Conservation (phyloP, 768 basidiomycete genomes). For the Suillus hirtellus region DNA sequence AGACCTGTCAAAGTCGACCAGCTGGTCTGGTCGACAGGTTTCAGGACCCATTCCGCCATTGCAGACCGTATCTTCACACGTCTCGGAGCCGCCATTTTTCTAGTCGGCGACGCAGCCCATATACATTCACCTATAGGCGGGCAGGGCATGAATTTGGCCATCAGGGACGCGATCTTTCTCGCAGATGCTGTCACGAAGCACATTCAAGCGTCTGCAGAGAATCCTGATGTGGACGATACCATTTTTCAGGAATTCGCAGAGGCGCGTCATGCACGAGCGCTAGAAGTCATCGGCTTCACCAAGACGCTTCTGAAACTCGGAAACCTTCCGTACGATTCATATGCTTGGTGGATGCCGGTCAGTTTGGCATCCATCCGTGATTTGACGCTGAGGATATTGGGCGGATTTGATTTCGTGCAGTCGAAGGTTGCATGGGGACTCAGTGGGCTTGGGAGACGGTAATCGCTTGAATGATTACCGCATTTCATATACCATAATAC, state of each 20-base stretch:
- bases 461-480: not conserved
- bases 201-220: conserved; percentile 19
- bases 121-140: conserved; percentile 57
- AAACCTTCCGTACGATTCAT: conserved; percentile 23
- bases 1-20: conserved; percentile 35
- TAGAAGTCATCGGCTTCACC: conserved; percentile 40
- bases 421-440: conserved; percentile 24
- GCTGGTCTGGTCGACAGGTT: conserved; percentile 42
- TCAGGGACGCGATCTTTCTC: conserved; percentile 50
- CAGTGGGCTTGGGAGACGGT: conserved; percentile 29
- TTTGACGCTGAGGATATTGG: conserved; percentile 24
- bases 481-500: not conserved
- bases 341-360: conserved; percentile 27
- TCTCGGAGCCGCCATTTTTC: conserved; percentile 14
- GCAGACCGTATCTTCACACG: conserved; percentile 38
- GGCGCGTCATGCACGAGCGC: not conserved
- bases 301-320: conserved; percentile 32
- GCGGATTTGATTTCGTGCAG: conserved; percentile 19
- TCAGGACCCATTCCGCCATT: conserved; percentile 41
- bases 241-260: not conserved
- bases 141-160: conserved; percentile 60
- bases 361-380: conserved; percentile 28
- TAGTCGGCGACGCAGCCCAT: conserved; percentile 48
- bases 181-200: conserved; percentile 42
- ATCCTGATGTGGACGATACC: not conserved